These are phyloP conservation scores for Rhizoclosmatium hyalinum DNA, from an alignment of 371 early-diverging fungal genomes.

Conservation along the genomic window DNA sequence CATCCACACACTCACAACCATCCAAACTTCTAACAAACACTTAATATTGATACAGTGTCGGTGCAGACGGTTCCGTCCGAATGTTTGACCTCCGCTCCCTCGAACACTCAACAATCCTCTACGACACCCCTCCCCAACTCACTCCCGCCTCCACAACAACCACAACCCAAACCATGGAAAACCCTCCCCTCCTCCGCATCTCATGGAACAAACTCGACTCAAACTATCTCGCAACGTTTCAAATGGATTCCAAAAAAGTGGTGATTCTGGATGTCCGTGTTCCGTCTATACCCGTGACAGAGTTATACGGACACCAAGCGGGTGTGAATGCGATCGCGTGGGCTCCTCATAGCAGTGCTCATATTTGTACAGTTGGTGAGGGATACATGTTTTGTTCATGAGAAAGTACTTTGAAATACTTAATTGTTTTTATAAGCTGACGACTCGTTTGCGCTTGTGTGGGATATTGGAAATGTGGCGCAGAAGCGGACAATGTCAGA, in stretches of 20 bases:
- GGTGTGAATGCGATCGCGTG: constrained; percentile 80
- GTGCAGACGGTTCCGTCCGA: constrained; percentile 96
- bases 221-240: constrained; percentile 90
- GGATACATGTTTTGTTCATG: not conserved
- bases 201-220: constrained; percentile 88
- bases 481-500: constrained; percentile 55
- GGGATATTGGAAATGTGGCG: constrained; percentile 71
- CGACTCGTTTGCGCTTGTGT: constrained; percentile 78
- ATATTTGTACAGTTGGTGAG: constrained; percentile 78
- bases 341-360: constrained; percentile 77
- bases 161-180: constrained; percentile 57
- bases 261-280: constrained; percentile 89
- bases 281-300: constrained; percentile 85
- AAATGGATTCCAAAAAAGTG: constrained; percentile 78
- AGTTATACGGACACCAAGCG: constrained; percentile 81
- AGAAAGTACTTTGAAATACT: not conserved
- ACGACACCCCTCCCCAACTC: constrained; percentile 76
- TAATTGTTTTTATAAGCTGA: constrained; percentile 58
- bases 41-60: constrained; percentile 68
- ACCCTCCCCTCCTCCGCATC: constrained; percentile 75
- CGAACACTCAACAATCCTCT: constrained; percentile 92
- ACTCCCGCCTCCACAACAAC: constrained; percentile 89
- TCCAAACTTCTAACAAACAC: not conserved
- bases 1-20: not conserved
- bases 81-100: constrained; percentile 89